Evolutionary conservation across 2,329 filamentous ascomycete species (phyloP), one percentile per base, ranked within the genome.

Genomic region (Helminthosporium solani): DNA sequence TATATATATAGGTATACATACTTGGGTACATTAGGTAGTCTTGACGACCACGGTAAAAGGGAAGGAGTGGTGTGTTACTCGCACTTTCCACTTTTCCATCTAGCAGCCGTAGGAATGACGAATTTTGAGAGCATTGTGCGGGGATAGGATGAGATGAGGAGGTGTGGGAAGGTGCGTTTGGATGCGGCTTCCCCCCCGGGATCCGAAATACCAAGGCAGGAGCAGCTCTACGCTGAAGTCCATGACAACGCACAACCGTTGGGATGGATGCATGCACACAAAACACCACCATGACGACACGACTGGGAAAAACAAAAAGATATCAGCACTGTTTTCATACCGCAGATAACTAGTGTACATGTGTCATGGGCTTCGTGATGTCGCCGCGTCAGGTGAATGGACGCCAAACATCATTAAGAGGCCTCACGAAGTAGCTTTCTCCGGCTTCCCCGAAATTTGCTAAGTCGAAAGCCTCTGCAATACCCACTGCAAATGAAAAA

Each of bases 271-370:
- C n/a, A 35, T 31, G 16, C 16, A 20, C 25, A 15, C 12, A 40
- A 46, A n/a, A 38, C 33, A 38, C 18, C 40, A 40, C 8, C 9
- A 42, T n/a, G 14, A 42, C 20, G 21, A 23, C 19, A 27, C 6
- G 19, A 27, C 35, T n/a, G n/a, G n/a, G n/a, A n/a, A 14, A 7
- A 30, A 18, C 7, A 42, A 6, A 34, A 36, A 41, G 12, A 38
- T 53, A 49, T 40, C 53, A 61, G 53, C 49, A 56, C 55, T 56
- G 16, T 60, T 61, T 57, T 60, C 58, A 65, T 68, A 65, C 60
- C 57, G 60, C 60, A 63, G 56, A 61, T 56, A 56, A 63, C 63
- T 68, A 68, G 61, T 68, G 52, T 68, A 70, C 66, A 66, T 48
- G 53, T 58, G 53, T 58, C 64, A 64, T 68, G 56, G 62, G 60